phyloP scores from a whole-genome alignment of 2,329 filamentous ascomycete species.

The Cytospora schulzeri region DNA sequence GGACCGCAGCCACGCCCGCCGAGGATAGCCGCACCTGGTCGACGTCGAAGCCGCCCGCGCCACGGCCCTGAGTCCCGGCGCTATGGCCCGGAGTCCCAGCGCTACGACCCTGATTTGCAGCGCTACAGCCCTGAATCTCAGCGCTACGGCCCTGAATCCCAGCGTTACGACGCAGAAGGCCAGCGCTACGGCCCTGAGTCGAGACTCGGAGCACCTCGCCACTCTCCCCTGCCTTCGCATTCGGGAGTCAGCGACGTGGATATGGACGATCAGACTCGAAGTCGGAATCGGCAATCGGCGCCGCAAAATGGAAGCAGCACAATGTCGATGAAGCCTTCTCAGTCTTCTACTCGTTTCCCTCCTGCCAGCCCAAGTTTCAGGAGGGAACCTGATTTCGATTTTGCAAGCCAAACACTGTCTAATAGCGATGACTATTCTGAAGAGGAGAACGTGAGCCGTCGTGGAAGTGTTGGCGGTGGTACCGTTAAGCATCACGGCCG shows the following conservation, averaged over 20 bases:
- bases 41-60: no score
- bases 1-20: background rate
- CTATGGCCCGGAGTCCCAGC: no score
- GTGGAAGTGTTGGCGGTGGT: background rate
- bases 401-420: background rate
- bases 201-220: background rate
- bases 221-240: background rate
- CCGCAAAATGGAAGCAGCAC: background rate
- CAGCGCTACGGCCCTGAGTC: background rate
- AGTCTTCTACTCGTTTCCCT: background rate
- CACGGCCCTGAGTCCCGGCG: background rate
- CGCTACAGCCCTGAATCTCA: no score
- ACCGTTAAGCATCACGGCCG: background rate
- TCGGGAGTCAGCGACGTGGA: background rate
- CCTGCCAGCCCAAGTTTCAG: background rate
- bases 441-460: constrained; percentile 3
- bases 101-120: no score
- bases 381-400: background rate
- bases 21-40: background rate
- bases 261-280: background rate
- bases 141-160: no score
- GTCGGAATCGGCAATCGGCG: background rate
- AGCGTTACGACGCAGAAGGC: no score
- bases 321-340: background rate
- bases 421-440: background rate